Conservation (phyloP, 371 early-diverging fungal species). For the Globomyces sp. region DNA sequence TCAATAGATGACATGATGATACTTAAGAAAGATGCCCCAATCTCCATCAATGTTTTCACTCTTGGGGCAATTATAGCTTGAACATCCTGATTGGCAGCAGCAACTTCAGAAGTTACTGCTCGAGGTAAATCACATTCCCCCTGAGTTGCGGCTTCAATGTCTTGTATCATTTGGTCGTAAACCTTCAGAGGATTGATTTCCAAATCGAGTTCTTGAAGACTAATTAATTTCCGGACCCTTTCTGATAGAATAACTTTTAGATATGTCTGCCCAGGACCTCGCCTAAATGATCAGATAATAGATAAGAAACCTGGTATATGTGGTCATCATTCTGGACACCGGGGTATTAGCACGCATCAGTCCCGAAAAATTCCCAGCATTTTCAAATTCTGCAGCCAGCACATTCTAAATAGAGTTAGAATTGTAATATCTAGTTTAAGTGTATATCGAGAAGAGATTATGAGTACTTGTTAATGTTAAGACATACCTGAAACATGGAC, state of each 20-base stretch:
- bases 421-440: background rate
- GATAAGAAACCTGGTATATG: slow-evolving; percentile 62
- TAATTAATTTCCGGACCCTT: slow-evolving; percentile 74
- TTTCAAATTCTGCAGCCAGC: slow-evolving; percentile 85
- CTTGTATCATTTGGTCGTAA: slow-evolving; percentile 81
- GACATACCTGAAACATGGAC: slow-evolving; percentile 88
- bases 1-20: slow-evolving; percentile 79
- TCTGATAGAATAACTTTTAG: slow-evolving; percentile 83
- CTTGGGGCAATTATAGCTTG: slow-evolving; percentile 80
- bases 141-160: slow-evolving; percentile 66
- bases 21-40: slow-evolving; percentile 76
- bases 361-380: slow-evolving; percentile 80
- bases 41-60: slow-evolving; percentile 78
- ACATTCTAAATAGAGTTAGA: slow-evolving; percentile 60
- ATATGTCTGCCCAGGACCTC: slow-evolving; percentile 92
- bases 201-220: slow-evolving; percentile 72
- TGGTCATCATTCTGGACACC: slow-evolving; percentile 94
- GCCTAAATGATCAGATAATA: slow-evolving; percentile 36
- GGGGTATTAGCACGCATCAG: slow-evolving; percentile 93
- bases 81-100: slow-evolving; percentile 73
- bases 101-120: slow-evolving; percentile 77
- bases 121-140: slow-evolving; percentile 56
- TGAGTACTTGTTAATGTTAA: slow-evolving; percentile 5
- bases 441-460: background rate
- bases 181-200: slow-evolving; percentile 90